phyloP scores from a whole-genome alignment of 208 protist genomes.

The Trypanosoma grayi region DNA sequence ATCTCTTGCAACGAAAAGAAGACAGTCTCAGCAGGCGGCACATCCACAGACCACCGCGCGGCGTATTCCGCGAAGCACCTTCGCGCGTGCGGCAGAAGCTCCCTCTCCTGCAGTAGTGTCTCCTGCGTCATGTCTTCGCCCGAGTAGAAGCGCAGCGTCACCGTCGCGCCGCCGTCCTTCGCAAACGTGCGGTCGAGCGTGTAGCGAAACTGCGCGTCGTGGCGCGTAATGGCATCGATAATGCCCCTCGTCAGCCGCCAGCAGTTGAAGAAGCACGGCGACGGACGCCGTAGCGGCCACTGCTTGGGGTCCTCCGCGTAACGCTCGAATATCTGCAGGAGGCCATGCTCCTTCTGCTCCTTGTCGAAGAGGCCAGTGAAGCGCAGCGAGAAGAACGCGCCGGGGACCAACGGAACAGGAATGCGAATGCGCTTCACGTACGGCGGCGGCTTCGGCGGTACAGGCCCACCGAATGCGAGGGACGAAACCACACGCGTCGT shows the following conservation, averaged over 20 bases:
- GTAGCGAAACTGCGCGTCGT: conserved; percentile 24
- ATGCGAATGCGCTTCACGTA: conserved; percentile 16
- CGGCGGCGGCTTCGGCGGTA: conserved; percentile 6
- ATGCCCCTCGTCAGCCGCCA: conserved; percentile 18
- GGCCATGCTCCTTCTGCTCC: background rate
- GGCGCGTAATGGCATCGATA: conserved; percentile 7
- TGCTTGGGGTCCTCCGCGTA: conserved; percentile 13
- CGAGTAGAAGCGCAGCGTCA: conserved; percentile 18
- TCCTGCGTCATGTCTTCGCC: conserved; percentile 14
- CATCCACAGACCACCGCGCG: background rate
- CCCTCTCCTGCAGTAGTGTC: background rate
- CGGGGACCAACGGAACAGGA: conserved; percentile 22
- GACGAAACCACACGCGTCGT: background rate
- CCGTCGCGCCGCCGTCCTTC: background rate
- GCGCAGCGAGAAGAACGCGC: conserved; percentile 16
- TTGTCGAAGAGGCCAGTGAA: background rate
- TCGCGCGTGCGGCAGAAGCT: conserved; percentile 2
- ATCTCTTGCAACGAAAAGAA: conserved; percentile 7
- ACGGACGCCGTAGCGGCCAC: conserved; percentile 6
- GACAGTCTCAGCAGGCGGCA: conserved; percentile 1
- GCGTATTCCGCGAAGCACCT: conserved; percentile 17
- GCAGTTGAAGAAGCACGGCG: conserved; percentile 27
- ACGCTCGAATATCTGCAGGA: conserved; percentile 10
- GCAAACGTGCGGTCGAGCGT: conserved; percentile 3
- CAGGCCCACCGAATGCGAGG: background rate